Conservation (phyloP, 1,284 basidiomycete species). For the Neolentinus lepideus region DNA sequence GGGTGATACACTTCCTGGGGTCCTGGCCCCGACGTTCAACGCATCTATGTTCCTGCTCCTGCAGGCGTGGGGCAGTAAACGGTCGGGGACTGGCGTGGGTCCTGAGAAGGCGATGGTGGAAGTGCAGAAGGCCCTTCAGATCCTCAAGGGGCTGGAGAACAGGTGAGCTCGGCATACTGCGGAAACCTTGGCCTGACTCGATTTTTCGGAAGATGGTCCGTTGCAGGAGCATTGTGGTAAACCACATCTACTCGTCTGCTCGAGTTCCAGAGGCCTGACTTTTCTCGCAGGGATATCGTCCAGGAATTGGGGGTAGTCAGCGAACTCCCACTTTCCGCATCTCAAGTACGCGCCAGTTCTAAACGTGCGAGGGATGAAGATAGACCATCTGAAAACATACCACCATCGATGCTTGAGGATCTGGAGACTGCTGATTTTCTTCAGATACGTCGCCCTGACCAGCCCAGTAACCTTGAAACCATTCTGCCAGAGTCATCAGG, state of each 20-base stretch:
- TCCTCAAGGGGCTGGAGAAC: slow-evolving; percentile 45
- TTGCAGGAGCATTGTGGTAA: slow-evolving; percentile 1
- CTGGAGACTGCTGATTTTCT: slow-evolving; percentile 25
- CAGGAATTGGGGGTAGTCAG: slow-evolving; percentile 62
- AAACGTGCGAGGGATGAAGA: slow-evolving; percentile 60
- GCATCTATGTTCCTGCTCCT: slow-evolving; percentile 64
- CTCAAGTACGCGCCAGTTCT: slow-evolving; percentile 35
- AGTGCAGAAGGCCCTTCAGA: slow-evolving; percentile 63
- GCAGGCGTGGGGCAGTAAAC: slow-evolving; percentile 67
- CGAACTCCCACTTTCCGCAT: slow-evolving; percentile 52
- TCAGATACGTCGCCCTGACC: slow-evolving; percentile 10
- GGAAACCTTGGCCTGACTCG: neutral
- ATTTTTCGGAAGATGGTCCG: neutral
- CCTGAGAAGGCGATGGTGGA: slow-evolving; percentile 60
- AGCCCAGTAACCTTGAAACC: slow-evolving; percentile 2
- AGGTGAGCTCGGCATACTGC: slow-evolving; percentile 23
- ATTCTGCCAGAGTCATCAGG: neutral
- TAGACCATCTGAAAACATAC: slow-evolving; percentile 17
- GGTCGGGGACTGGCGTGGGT: slow-evolving; percentile 45
- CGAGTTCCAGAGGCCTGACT: neutral
- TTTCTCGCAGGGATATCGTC: slow-evolving; percentile 53
- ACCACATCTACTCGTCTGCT: neutral
- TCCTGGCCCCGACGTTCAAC: slow-evolving; percentile 46
- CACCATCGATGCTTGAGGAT: slow-evolving; percentile 16
- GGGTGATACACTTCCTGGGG: slow-evolving; percentile 2